A percentile compares a stretch with the other conserved stretches of the same genome.
These are phyloP conservation scores for Massariosphaeria phaeospora DNA, from an alignment of 495 filamentous ascomycete genomes.

Conservation along the genomic window DNA sequence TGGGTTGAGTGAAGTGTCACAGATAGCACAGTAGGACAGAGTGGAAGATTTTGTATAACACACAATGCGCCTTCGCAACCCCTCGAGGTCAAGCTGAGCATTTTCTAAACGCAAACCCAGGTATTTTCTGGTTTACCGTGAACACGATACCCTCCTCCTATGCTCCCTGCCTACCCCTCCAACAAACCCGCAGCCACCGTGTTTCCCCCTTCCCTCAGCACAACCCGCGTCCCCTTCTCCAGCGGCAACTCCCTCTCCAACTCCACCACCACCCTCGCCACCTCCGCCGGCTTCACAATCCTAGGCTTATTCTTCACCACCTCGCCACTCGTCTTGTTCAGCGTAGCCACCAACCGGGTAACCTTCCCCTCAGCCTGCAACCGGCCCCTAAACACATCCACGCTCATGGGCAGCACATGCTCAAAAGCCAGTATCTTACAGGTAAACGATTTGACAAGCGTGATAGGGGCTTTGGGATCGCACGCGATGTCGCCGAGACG, in stretches of 20 bases:
- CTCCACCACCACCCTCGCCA: slow-evolving; percentile 66
- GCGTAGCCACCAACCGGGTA: slow-evolving; percentile 57
- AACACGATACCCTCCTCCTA: not conserved
- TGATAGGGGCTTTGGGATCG: slow-evolving; percentile 59
- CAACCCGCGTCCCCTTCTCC: slow-evolving; percentile 69
- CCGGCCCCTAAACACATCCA: slow-evolving; percentile 82
- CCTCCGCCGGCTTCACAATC: slow-evolving; percentile 65
- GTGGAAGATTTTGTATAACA: too few species aligned
- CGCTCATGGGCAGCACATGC: slow-evolving; percentile 75
- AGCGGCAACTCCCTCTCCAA: slow-evolving; percentile 71
- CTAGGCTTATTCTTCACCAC: slow-evolving; percentile 77
- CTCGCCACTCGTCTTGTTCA: slow-evolving; percentile 70
- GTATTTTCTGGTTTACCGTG: too few species aligned
- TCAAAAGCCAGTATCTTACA: slow-evolving; percentile 86
- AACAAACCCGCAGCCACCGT: slow-evolving; percentile 84
- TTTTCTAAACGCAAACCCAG: too few species aligned
- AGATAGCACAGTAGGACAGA: too few species aligned
- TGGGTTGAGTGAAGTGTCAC: too few species aligned
- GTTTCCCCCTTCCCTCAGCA: slow-evolving; percentile 72
- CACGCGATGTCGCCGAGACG: slow-evolving; percentile 82
- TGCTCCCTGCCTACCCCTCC: slow-evolving; percentile 13
- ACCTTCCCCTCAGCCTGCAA: slow-evolving; percentile 75
- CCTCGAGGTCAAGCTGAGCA: too few species aligned
- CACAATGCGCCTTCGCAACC: too few species aligned
- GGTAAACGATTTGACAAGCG: slow-evolving; percentile 63